A percentile compares a stretch with the other conserved stretches of the same genome.
These are phyloP conservation scores for Adansonia gregorii DNA, from an alignment of 441 rosid species.

Conservation along the genomic window DNA sequence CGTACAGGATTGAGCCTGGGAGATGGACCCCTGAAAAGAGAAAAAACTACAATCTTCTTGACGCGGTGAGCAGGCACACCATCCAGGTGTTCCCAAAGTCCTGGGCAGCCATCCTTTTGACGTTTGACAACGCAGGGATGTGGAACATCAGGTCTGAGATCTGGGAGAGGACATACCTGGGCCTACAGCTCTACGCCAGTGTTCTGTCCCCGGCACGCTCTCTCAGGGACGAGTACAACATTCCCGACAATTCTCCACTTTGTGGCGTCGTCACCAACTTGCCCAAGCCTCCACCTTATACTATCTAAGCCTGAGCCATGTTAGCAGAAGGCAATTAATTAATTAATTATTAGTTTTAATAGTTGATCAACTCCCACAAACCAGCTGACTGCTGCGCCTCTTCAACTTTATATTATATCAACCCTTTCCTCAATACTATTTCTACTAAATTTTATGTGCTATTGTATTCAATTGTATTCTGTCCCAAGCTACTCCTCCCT, in stretches of 20 bases:
- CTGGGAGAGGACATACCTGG: constrained; percentile 60
- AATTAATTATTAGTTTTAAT: too few species aligned
- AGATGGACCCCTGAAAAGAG: constrained; percentile 75
- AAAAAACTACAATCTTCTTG: constrained; percentile 62
- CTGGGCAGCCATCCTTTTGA: constrained; percentile 72
- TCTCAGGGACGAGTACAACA: constrained; percentile 70
- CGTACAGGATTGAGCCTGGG: constrained; percentile 61
- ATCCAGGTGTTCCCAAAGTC: constrained; percentile 77
- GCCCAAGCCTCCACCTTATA: constrained; percentile 64
- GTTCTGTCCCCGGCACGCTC: constrained; percentile 60
- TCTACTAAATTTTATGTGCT: too few species aligned
- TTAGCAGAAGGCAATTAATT: background rate
- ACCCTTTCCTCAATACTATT: too few species aligned
- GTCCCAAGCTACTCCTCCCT: too few species aligned
- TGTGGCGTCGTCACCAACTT: constrained; percentile 56
- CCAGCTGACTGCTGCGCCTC: background rate
- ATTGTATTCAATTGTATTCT: too few species aligned
- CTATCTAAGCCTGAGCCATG: background rate
- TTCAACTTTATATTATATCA: background rate
- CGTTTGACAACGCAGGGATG: constrained; percentile 86
- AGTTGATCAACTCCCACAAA: background rate
- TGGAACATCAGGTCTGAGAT: constrained; percentile 78
- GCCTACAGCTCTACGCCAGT: constrained; percentile 69
- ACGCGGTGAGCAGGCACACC: constrained; percentile 80
- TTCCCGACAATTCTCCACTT: constrained; percentile 56